A percentile compares a stretch with the other conserved stretches of the same genome.
Conservation (phyloP, 73 alveolate genomes). For the Paramecium sonneborni region DNA sequence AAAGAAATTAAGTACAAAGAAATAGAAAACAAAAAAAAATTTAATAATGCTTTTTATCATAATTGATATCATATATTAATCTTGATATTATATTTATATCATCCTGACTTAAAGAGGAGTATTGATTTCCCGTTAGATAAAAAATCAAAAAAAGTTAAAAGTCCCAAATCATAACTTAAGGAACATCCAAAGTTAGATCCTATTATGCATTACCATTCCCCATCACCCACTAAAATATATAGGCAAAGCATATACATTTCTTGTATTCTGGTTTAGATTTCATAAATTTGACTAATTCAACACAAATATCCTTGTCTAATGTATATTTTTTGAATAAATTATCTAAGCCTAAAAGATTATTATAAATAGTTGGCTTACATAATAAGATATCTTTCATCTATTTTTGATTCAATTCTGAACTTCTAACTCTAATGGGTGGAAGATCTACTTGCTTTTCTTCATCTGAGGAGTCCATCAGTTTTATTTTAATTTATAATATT, state of each 20-base stretch:
- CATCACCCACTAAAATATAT: constrained; percentile 51
- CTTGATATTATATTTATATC: neutral
- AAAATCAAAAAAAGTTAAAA: constrained; percentile 63
- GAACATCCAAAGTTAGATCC: constrained; percentile 69
- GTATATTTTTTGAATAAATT: constrained; percentile 30
- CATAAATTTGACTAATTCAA: constrained; percentile 52
- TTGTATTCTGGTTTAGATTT: constrained; percentile 57
- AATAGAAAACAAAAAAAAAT: no score
- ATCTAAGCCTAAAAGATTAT: constrained; percentile 9
- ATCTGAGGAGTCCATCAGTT: constrained; percentile 62
- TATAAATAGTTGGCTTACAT: neutral
- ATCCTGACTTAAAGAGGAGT: constrained; percentile 66
- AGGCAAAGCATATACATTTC: neutral
- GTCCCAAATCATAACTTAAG: constrained; percentile 58
- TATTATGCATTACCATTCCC: constrained; percentile 67
- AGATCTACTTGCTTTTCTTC: constrained; percentile 41
- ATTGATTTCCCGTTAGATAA: constrained; percentile 62
- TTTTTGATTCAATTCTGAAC: constrained; percentile 24
- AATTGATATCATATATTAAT: neutral
- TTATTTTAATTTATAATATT: neutral
- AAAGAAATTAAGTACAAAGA: no score
- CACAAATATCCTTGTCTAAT: constrained; percentile 63
- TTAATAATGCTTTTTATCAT: neutral
- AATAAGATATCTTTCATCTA: constrained; percentile 27
- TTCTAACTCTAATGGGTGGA: constrained; percentile 42